Base-by-base conservation (phyloP, 2,329 filamentous ascomycete genomes). In the Nothophoma quercina region DNA sequence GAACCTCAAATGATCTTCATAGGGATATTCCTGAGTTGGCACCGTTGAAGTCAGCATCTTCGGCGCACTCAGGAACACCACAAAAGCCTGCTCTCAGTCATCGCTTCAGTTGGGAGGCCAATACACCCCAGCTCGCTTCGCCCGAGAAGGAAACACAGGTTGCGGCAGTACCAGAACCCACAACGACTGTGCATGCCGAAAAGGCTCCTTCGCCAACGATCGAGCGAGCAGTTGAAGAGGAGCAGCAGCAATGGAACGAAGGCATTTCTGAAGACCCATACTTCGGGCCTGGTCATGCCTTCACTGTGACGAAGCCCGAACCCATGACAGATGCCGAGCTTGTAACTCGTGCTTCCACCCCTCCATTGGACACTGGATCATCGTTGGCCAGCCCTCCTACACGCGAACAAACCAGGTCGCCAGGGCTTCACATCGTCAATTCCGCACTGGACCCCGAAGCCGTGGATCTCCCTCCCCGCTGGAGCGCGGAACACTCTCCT, bases 351-450 rank as follows among this genome's bases (percentile, higher is more conserved):
- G 42, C 65, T 23, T 40, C 60, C 10, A 59, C 58, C 28, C 55
- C 67, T 9, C 59, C 61, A 10, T 34, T 59, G 5, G 62, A 60
- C 12, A 46, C 52, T 35, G 49, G 55, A 12, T 59, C 48, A 28
- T 48, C 58, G 6, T 40, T 60, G 6, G 13, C 41, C 9, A 70
- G 63, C 30, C 51, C 51, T 18, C 61, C 64, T 21, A 56, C 56
- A 10, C 59, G 55, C 21, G 63, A 66, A 36, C 53, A 53, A 5
- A 64, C 65, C 18, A 65, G 65, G 35, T 58, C 65, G 15, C 58
- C 66, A 16, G 72, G 72, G 3, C 65, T 80, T 32, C 77, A 79
- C 46, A 73, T 80, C 19, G 73, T 79, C 36, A 80, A 80, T 48
- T 70, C 74, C 15, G 71, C 68, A 30, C 32, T 63, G 9, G 56